phyloP scores from a whole-genome alignment of 768 basidiomycete genomes.

The Favolaschia claudopus region DNA sequence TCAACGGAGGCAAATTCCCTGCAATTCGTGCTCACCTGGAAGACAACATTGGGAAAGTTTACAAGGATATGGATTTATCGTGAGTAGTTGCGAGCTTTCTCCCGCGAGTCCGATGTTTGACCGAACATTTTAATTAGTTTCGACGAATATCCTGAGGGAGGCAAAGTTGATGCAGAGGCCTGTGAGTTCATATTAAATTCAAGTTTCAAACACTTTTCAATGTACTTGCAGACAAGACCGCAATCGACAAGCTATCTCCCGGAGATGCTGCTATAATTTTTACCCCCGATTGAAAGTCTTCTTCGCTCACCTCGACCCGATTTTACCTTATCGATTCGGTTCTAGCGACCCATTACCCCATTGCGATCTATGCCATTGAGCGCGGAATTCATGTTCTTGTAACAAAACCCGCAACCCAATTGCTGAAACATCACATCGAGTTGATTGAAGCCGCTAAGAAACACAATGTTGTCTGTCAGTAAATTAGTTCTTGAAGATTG shows the following conservation, averaged over 20 bases:
- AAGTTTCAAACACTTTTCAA: background rate
- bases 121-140: slow-evolving; percentile 65
- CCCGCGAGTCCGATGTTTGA: background rate
- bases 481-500: background rate
- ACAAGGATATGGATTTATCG: slow-evolving; percentile 88
- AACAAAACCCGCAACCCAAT: slow-evolving; percentile 92
- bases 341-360: slow-evolving; percentile 83
- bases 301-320: background rate
- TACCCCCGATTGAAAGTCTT: slow-evolving; percentile 82
- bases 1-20: slow-evolving; percentile 88
- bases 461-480: slow-evolving; percentile 74
- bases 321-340: background rate
- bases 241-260: slow-evolving; percentile 77
- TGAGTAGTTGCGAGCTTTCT: slow-evolving; percentile 44
- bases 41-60: slow-evolving; percentile 82
- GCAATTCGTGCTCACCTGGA: slow-evolving; percentile 82
- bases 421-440: slow-evolving; percentile 81
- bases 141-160: slow-evolving; percentile 78
- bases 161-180: slow-evolving; percentile 75
- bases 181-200: slow-evolving; percentile 57
- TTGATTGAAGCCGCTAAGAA: slow-evolving; percentile 80
- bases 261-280: slow-evolving; percentile 94
- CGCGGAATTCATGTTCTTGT: slow-evolving; percentile 87
- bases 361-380: slow-evolving; percentile 87
- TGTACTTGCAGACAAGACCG: slow-evolving; percentile 71